phyloP scores from a whole-genome alignment of 2,329 filamentous ascomycete species.

The Claviceps pusilla region DNA sequence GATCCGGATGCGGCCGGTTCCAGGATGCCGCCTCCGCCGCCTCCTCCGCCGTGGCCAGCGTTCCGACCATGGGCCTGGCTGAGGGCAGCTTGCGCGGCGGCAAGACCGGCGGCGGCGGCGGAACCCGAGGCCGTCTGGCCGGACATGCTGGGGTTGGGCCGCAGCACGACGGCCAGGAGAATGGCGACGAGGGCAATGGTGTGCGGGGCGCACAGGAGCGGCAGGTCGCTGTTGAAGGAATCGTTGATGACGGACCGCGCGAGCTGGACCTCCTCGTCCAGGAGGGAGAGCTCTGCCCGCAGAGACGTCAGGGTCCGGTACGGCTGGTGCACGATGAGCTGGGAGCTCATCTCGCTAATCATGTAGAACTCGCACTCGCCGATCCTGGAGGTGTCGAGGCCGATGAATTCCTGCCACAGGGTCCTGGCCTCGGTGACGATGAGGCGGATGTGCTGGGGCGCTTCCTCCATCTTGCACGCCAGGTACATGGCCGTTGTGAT shows the following conservation, averaged over 20 bases:
- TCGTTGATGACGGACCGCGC: conserved; percentile 82
- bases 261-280: conserved; percentile 62
- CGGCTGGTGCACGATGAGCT: conserved; percentile 80
- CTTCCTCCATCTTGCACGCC: conserved; percentile 96
- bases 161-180: conserved; percentile 67
- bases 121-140: conserved; percentile 16
- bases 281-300: conserved; percentile 52
- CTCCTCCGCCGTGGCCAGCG: conserved; percentile 9
- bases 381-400: conserved; percentile 65
- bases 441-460: conserved; percentile 85
- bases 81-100: conserved; percentile 33
- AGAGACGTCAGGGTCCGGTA: conserved; percentile 68
- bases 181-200: conserved; percentile 77
- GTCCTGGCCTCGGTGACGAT: conserved; percentile 75
- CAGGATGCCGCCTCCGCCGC: background rate
- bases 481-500: conserved; percentile 89
- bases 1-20: conserved; percentile 6
- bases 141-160: conserved; percentile 32
- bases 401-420: conserved; percentile 67
- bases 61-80: conserved; percentile 28
- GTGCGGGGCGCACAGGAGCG: conserved; percentile 72
- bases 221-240: conserved; percentile 83
- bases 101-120: conserved; percentile 27
- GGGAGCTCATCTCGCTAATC: conserved; percentile 80
- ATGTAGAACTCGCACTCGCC: conserved; percentile 90